phyloP scores from a whole-genome alignment of 768 basidiomycete species.

The Suillus subaureus region DNA sequence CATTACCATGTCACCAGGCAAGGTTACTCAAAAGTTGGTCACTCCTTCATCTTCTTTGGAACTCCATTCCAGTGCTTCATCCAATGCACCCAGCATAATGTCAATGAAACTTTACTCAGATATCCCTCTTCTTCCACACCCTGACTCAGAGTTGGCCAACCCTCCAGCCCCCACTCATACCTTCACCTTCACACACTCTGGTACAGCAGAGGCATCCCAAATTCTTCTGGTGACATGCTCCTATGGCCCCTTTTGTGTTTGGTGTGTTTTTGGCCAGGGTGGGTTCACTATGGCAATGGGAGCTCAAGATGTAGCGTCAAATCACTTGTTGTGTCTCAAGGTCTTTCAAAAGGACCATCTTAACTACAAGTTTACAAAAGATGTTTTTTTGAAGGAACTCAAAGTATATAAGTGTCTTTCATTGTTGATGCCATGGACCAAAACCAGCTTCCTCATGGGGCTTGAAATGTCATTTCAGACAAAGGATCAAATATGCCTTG shows the following conservation, averaged over 20 bases:
- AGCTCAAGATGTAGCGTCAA: constrained; percentile 27
- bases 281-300: constrained; percentile 24
- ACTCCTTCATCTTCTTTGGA: constrained; percentile 4
- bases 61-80: background rate
- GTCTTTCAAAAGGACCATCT: constrained; percentile 28
- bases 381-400: constrained; percentile 35
- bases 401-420: constrained; percentile 38
- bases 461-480: constrained; percentile 40
- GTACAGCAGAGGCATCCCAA: background rate
- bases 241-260: constrained; percentile 28
- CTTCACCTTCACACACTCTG: background rate
- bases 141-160: background rate
- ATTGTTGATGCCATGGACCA: constrained; percentile 21
- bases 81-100: background rate
- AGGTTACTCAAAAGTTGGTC: constrained; percentile 13
- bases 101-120: background rate
- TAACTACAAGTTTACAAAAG: constrained; percentile 9
- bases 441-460: constrained; percentile 40
- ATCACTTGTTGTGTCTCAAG: constrained; percentile 43
- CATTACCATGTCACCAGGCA: constrained; percentile 6
- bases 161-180: background rate
- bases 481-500: constrained; percentile 33
- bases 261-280: constrained; percentile 22
- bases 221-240: background rate
- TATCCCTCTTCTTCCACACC: background rate